Conservation (phyloP, 208 protist species). For the Phytomonas francai region DNA sequence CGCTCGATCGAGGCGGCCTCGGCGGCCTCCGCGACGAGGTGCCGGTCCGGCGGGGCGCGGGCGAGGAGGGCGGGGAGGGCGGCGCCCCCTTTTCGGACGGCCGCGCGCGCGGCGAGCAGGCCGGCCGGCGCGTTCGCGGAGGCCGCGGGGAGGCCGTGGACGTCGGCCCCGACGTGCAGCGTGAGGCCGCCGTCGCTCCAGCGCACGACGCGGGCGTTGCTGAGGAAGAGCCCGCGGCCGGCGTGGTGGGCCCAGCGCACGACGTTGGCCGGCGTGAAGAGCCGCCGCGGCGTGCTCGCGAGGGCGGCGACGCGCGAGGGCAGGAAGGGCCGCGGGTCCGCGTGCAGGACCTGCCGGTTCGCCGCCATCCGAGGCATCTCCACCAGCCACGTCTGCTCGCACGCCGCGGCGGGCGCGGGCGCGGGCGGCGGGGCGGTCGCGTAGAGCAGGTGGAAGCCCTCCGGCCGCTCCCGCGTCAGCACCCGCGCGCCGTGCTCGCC, state of each 20-base stretch:
- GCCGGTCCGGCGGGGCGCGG: constrained; percentile 33
- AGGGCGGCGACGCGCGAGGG: constrained; percentile 34
- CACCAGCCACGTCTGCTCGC: constrained; percentile 39
- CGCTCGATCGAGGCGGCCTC: constrained; percentile 61
- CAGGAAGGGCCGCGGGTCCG: constrained; percentile 66
- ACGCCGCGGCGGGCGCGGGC: neutral
- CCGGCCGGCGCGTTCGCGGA: constrained; percentile 41
- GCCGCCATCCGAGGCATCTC: constrained; percentile 81
- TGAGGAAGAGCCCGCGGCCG: constrained; percentile 35
- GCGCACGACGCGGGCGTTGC: constrained; percentile 72
- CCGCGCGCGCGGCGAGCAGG: constrained; percentile 34
- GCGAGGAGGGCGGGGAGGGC: constrained; percentile 44
- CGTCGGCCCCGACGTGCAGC: constrained; percentile 73
- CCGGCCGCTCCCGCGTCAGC: constrained; percentile 2
- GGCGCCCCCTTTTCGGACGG: constrained; percentile 36
- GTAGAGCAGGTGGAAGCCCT: too few species aligned
- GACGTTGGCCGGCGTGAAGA: constrained; percentile 82
- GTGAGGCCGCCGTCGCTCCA: constrained; percentile 81
- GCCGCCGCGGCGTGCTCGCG: constrained; percentile 54
- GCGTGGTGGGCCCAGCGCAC: constrained; percentile 60
- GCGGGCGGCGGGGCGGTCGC: neutral
- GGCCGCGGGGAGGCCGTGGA: constrained; percentile 40
- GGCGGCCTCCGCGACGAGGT: constrained; percentile 52
- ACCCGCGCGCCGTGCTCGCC: constrained; percentile 35
- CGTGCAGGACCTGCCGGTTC: constrained; percentile 78